Evolutionary conservation across 257 asterid genomes (phyloP).

Genomic region (Solanum tarapatanum): DNA sequence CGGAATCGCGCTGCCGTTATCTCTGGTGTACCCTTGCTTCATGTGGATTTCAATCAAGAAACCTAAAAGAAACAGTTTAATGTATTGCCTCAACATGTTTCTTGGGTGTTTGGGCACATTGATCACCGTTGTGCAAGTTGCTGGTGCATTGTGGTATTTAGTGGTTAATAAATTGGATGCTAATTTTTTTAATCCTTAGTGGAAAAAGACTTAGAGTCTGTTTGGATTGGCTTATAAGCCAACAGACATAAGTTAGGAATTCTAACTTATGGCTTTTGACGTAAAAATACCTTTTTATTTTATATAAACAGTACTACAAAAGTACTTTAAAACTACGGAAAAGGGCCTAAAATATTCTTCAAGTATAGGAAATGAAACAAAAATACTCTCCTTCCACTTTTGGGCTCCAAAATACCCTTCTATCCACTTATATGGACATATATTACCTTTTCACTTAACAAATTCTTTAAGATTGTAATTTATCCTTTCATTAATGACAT

Average conservation of each 20-base stretch:
- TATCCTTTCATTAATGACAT: neutral
- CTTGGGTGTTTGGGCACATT: conserved; percentile 34
- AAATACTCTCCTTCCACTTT: neutral
- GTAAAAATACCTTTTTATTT: too few species aligned
- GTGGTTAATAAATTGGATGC: conserved; percentile 45
- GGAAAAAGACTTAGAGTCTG: neutral
- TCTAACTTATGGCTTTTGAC: too few species aligned
- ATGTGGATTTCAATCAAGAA: conserved; percentile 60
- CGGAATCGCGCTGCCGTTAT: conserved; percentile 38
- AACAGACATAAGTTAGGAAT: too few species aligned
- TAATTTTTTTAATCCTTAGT: conserved; percentile 52
- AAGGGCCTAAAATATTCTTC: too few species aligned
- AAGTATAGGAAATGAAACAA: neutral
- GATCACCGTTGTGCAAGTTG: conserved; percentile 13
- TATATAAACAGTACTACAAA: too few species aligned
- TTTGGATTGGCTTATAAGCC: neutral
- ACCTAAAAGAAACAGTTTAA: conserved; percentile 14
- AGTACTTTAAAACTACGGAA: too few species aligned
- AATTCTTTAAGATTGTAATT: too few species aligned
- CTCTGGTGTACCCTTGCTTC: conserved; percentile 56
- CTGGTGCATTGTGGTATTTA: conserved; percentile 44
- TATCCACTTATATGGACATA: neutral
- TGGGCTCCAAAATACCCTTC: neutral
- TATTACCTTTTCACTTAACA: neutral
- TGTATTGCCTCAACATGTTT: conserved; percentile 42